Percentiles rank a stretch among this genome's conserved stretches.
phyloP scores from a whole-genome alignment of 345 rosid species.

The Citrus cavaleriei region DNA sequence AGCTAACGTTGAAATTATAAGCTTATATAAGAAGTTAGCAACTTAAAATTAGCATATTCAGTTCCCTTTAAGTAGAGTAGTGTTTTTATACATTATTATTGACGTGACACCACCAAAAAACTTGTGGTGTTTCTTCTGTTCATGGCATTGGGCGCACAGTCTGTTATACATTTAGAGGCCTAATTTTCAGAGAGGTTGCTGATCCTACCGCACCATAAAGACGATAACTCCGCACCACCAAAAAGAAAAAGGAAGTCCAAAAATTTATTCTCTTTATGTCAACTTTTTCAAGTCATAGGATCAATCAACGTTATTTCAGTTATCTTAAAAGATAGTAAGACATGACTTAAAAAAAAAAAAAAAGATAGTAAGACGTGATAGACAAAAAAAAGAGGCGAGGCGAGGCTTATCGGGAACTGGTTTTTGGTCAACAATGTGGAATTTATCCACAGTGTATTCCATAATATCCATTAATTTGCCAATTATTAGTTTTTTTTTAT shows the following conservation, averaged over 20 bases:
- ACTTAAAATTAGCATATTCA: too few relatives aligned
- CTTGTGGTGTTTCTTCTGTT: not conserved
- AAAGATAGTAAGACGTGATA: not conserved
- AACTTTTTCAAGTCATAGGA: conserved; percentile 11
- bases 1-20: not conserved
- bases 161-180: too few relatives aligned
- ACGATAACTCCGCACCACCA: conserved; percentile 16
- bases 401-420: conserved; percentile 14
- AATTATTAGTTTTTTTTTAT: conserved; percentile 11
- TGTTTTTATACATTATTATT: too few relatives aligned
- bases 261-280: conserved; percentile 10
- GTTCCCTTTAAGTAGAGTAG: too few relatives aligned
- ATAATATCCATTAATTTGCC: not conserved
- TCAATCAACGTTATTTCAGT: not conserved
- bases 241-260: not conserved
- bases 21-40: too few relatives aligned
- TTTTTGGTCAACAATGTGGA: conserved; percentile 12
- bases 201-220: conserved; percentile 10
- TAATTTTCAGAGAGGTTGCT: not conserved
- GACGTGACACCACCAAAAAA: not conserved
- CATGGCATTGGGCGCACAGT: too few relatives aligned
- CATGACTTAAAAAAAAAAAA: not conserved
- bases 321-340: not conserved
- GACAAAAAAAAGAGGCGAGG: too few relatives aligned
- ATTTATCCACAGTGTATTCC: conserved; percentile 8